Conservation (phyloP, 805 yeast genomes). For the Wickerhamomyces alni region DNA sequence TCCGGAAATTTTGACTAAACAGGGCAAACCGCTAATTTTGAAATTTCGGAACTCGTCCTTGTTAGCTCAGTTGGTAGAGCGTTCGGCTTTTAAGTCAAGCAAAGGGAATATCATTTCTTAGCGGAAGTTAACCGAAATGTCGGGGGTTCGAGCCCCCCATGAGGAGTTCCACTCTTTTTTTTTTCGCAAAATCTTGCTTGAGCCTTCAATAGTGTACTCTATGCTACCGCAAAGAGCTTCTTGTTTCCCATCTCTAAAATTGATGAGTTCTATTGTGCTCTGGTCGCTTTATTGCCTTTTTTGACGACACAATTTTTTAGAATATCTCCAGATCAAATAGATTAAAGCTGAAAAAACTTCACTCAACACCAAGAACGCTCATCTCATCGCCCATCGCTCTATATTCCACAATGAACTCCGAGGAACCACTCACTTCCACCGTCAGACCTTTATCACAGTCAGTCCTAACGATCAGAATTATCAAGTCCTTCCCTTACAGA, state of each 20-base stretch:
- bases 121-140: conserved; percentile 40
- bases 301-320: no score
- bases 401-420: conserved; percentile 15
- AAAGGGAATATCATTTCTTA: conserved; percentile 22
- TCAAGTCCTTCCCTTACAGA: conserved; percentile 89
- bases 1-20: no score
- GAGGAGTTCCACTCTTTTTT: conserved; percentile 33
- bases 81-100: conserved; percentile 49
- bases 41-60: conserved; percentile 34
- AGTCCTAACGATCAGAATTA: conserved; percentile 75
- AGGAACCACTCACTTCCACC: conserved; percentile 74
- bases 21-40: not conserved
- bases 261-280: no score
- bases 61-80: conserved; percentile 69
- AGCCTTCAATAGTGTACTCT: no score
- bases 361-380: no score
- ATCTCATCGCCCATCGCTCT: no score
- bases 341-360: no score
- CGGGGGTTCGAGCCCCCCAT: conserved; percentile 48
- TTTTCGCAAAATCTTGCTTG: no score
- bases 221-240: no score
- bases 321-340: no score
- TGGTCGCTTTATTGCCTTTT: no score
- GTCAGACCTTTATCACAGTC: conserved; percentile 59
- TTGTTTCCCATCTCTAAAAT: no score